Conservation (phyloP, 2,329 filamentous ascomycete species). For the Aschersonia sp. region DNA sequence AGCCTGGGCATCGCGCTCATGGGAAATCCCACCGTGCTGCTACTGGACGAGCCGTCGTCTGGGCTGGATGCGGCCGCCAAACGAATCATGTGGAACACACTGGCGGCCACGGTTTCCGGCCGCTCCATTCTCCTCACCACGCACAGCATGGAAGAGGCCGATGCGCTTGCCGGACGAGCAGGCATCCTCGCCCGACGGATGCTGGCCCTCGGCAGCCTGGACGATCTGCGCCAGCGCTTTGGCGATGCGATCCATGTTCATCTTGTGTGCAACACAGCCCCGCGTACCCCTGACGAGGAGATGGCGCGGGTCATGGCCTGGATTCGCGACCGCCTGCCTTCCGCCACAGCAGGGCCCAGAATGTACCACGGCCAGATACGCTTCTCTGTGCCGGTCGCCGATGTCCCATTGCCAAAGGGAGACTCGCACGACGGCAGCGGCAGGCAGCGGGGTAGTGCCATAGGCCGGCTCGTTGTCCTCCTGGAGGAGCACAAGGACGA, state of each 20-base stretch:
- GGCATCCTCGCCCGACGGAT: conserved; percentile 78
- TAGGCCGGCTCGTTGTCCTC: conserved; percentile 55
- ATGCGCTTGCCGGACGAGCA: conserved; percentile 68
- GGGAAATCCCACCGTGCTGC: conserved; percentile 74
- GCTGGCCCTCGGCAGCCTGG: conserved; percentile 68
- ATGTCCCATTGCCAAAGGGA: conserved; percentile 14
- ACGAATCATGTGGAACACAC: conserved; percentile 81
- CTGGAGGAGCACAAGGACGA: conserved; percentile 56
- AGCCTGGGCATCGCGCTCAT: conserved; percentile 81
- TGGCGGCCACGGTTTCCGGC: conserved; percentile 58
- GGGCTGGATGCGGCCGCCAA: conserved; percentile 87
- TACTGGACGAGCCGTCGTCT: conserved; percentile 79
- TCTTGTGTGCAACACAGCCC: conserved; percentile 60
- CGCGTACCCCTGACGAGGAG: conserved; percentile 54
- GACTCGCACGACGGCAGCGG: conserved; percentile 1
- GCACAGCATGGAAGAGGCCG: conserved; percentile 91
- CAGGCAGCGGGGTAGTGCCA: conserved; percentile 25
- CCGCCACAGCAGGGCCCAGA: conserved; percentile 55
- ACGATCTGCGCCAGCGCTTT: conserved; percentile 57
- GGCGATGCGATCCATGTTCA: conserved; percentile 73
- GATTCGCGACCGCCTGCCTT: conserved; percentile 46
- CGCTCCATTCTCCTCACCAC: conserved; percentile 81
- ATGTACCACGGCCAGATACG: conserved; percentile 76
- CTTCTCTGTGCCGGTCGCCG: conserved; percentile 55
- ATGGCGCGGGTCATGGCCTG: conserved; percentile 53